Evolutionary conservation across 305 asterid species (phyloP), one percentile per base, ranked within the genome.

Genomic region (Fraxinus sp.): DNA sequence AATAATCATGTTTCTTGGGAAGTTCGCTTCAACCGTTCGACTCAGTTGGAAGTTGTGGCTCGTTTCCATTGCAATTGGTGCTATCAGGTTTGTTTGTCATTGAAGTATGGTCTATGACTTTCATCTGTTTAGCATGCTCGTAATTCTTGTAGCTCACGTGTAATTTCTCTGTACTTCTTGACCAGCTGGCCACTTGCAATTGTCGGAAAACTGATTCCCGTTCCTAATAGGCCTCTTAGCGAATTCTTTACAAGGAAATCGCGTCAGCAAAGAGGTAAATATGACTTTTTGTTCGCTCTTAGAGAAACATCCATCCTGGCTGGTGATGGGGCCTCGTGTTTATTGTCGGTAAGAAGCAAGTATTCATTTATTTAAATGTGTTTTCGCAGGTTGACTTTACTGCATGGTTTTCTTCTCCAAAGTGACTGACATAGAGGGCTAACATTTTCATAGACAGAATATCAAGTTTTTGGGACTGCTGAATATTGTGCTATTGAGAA

Each of bases 181-280:
- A 46, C 46, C 88, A 89, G 92, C 52, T 89, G 92, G 92, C 92
- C 92, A 30, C 92, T 89, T 39, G 92, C 92, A 36, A 86, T 68
- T 1, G 14, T 89, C 68, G 92, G 90, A 52, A 89, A 89, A 76
- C 30, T 88, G 76, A 86, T 89, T 74, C 91, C 91, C 14, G 91
- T 88, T 2, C 92, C 91, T 0, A 85, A 80, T 37, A 80, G 16
- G 80, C 89, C 92, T n/a, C 78, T 86, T 4, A 74, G 86, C 39
- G 83, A 86, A 68, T 74, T 77, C 26, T 39, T 85, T 13, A 41
- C 82, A 0, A 39, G 79, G 32, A 84, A 78, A 62, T n/a, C 80
- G n/a, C 77, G 1, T 55, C 22, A 20, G 24, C 74, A 76, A 41
- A 80, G 82, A 87, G 76, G 78, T 66, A 70, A 70, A 28, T 70